Conservation (phyloP, 2,329 filamentous ascomycete species). For the Alternaria sp. region DNA sequence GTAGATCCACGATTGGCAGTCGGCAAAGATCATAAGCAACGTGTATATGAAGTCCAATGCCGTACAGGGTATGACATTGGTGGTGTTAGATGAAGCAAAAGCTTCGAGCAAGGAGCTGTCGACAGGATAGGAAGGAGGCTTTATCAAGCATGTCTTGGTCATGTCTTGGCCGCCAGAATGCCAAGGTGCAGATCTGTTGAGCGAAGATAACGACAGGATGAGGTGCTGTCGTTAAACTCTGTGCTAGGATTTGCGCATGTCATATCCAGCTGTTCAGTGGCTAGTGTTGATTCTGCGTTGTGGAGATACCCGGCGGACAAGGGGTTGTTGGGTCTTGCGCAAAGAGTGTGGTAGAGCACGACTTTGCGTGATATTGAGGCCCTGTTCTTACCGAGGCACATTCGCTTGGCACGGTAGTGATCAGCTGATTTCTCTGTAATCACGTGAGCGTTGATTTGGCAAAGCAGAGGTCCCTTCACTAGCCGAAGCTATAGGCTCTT, state of each 20-base stretch:
- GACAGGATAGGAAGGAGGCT: constrained; percentile 47
- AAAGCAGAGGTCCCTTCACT: background rate
- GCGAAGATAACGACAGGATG: background rate
- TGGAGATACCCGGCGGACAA: background rate
- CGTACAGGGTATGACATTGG: constrained; percentile 38
- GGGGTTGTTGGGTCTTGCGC: background rate
- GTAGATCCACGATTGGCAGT: constrained; percentile 35
- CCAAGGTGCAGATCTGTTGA: constrained; percentile 30
- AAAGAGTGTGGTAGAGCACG: background rate
- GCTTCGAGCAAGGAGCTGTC: constrained; percentile 32
- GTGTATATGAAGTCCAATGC: constrained; percentile 32
- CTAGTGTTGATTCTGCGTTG: background rate
- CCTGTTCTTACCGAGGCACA: background rate
- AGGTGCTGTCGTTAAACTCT: background rate
- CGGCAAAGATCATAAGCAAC: constrained; percentile 20
- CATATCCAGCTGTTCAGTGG: background rate
- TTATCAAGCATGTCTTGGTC: constrained; percentile 41
- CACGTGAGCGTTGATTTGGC: background rate
- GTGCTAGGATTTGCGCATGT: too few species aligned
- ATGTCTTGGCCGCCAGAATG: constrained; percentile 15
- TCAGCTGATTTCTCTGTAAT: background rate
- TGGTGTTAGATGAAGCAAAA: constrained; percentile 42
- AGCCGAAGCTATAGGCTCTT: background rate
- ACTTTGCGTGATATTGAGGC: background rate
- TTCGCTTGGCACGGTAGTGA: background rate